Evolutionary conservation across 331 rosid species (phyloP), one percentile per base, ranked within the genome.

Genomic region (Stylosanthes scabra): DNA sequence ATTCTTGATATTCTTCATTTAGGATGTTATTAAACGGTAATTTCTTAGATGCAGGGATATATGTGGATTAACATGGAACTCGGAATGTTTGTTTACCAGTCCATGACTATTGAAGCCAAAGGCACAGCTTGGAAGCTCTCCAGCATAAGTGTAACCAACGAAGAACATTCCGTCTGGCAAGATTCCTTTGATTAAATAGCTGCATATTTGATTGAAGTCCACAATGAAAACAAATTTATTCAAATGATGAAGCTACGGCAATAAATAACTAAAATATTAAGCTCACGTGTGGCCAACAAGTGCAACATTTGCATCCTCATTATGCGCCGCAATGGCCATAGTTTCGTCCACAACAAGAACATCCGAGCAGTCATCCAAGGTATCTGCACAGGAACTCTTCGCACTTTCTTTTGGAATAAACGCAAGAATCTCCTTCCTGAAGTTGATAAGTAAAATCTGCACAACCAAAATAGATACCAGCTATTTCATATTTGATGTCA

Each of bases 81-180:
- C 6, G 6, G 14, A 46, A 46, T 46, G 4, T 12, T 12, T 9
- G 51, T 46, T 34, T 84, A 90, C 98, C 73, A 88, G 69, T 74
- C 98, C 96, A 76, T 83, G 84, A 55, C 74, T 83, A 68, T 93
- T 90, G 83, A 86, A 82, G 10, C 93, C 98, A 50, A 90, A 93
- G 9, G 98, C 97, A 74, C 91, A 83, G 75, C 90, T 95, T 59
- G 97, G 99, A 50, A 92, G 97, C 85, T 95, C 97, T 81, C 97
- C 99, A 2, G 97, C 96, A 39, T 89, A 91, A 1, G 96, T 80
- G 67, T 88, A 93, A 71, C 88, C 98, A 45, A 91, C 60, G 56
- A 82, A 89, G 70, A 90, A 88, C 2, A 45, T 8, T 49, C 89
- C 93, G 76, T 81, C 62, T 55, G 86, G 69, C 74, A 89, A 77